These are phyloP conservation scores for Fusarium sp. DNA, from an alignment of 2,329 filamentous ascomycete species.

Conservation along the genomic window DNA sequence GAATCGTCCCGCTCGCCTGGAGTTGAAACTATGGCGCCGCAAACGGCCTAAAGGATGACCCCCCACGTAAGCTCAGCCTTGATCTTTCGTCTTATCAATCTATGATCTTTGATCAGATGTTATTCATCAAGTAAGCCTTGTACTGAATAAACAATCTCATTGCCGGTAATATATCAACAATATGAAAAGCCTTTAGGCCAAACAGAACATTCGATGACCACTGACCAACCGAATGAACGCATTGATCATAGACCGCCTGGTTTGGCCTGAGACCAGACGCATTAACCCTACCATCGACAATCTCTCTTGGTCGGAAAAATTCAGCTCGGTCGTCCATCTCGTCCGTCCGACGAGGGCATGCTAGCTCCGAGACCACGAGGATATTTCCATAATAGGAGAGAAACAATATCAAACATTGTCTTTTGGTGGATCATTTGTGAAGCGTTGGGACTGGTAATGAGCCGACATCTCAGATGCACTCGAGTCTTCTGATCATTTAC, in stretches of 20 bases:
- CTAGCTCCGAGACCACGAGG: neutral
- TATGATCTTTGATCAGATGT: neutral
- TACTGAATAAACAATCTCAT: neutral
- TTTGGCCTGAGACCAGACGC: neutral
- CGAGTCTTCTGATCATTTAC: neutral
- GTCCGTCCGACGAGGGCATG: neutral
- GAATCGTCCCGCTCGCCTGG: constrained; percentile 7
- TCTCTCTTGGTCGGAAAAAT: constrained; percentile 3
- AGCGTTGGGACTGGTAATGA: neutral
- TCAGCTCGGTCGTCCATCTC: neutral
- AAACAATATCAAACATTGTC: neutral
- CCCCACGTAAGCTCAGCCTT: neutral
- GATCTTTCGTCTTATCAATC: constrained; percentile 14
- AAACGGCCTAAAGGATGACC: neutral
- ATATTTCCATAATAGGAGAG: neutral
- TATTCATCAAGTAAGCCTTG: neutral
- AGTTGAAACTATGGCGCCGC: constrained; percentile 10
- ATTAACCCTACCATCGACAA: neutral
- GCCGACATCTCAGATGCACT: neutral
- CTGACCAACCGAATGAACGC: neutral
- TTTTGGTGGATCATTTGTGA: neutral
- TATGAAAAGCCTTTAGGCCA: no score
- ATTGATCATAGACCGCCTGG: neutral
- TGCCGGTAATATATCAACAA: no score
- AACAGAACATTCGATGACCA: neutral